Evolutionary conservation across 345 rosid genomes (phyloP).

Genomic region (Geranium brycei): DNA sequence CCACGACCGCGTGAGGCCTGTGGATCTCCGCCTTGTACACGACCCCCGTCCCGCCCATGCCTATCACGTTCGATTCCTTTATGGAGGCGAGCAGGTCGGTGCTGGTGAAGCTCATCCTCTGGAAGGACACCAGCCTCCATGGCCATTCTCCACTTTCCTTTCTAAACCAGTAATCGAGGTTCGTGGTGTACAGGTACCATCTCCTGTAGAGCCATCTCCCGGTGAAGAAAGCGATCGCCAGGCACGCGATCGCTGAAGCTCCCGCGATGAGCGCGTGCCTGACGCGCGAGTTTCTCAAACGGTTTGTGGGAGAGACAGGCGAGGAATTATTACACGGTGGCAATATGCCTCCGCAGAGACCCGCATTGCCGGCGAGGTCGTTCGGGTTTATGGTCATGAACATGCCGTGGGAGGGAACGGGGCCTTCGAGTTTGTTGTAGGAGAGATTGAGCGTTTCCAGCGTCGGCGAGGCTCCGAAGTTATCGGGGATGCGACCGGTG

Average conservation of each 20-base stretch:
- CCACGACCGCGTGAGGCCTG: slow-evolving; percentile 46
- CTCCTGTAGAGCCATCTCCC: slow-evolving; percentile 50
- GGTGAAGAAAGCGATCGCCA: slow-evolving; percentile 34
- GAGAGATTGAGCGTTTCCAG: slow-evolving; percentile 70
- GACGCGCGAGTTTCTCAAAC: slow-evolving; percentile 18
- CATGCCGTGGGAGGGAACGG: slow-evolving; percentile 46
- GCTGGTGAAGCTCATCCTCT: slow-evolving; percentile 58
- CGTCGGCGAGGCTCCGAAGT: slow-evolving; percentile 58
- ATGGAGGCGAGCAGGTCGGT: slow-evolving; percentile 58
- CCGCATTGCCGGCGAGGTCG: slow-evolving; percentile 59
- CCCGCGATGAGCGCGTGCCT: slow-evolving; percentile 44
- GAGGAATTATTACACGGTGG: slow-evolving; percentile 36
- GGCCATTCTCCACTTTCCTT: slow-evolving; percentile 70
- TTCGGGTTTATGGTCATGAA: slow-evolving; percentile 47
- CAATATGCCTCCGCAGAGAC: slow-evolving; percentile 61
- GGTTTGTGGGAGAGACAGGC: slow-evolving; percentile 17
- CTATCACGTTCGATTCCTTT: slow-evolving; percentile 65
- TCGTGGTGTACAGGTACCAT: slow-evolving; percentile 59
- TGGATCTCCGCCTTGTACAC: slow-evolving; percentile 83
- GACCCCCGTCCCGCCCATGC: slow-evolving; percentile 88
- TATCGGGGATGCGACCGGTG: slow-evolving; percentile 45
- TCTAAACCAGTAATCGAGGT: slow-evolving; percentile 39
- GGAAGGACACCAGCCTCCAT: slow-evolving; percentile 81
- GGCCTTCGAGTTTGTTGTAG: slow-evolving; percentile 61
- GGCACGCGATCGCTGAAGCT: slow-evolving; percentile 28